A percentile compares a stretch with the other conserved stretches of the same genome.
Conservation (phyloP, 1,284 basidiomycete genomes). For the Coniferiporia weirii region DNA sequence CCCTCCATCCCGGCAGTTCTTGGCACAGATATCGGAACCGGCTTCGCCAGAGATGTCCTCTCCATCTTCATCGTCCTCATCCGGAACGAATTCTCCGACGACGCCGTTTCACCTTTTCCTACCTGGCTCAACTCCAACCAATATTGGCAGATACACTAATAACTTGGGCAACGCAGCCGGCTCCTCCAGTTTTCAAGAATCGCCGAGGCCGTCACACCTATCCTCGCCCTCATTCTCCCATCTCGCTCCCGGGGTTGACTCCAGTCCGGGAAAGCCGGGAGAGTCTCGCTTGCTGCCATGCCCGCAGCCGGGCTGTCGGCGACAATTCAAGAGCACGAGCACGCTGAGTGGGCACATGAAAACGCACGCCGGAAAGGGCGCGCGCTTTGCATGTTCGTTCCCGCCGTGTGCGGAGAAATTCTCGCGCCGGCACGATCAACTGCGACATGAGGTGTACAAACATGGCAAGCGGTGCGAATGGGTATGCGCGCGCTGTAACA, state of each 20-base stretch:
- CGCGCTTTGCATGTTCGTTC: conserved; percentile 18
- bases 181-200: neutral
- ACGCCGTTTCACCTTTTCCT: conserved; percentile 13
- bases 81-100: conserved; percentile 9
- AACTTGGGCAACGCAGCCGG: neutral
- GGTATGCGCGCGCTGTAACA: conserved; percentile 16
- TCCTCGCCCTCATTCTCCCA: conserved; percentile 8
- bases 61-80: conserved; percentile 13
- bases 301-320: conserved; percentile 16
- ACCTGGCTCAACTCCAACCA: conserved; percentile 1
- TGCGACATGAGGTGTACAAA: conserved; percentile 21
- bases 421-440: conserved; percentile 19
- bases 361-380: conserved; percentile 17
- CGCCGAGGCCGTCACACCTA: neutral
- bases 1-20: neutral
- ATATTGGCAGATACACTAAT: neutral
- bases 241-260: neutral
- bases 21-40: conserved; percentile 10
- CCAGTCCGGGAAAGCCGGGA: neutral
- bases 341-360: conserved; percentile 18
- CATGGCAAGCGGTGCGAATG: conserved; percentile 21
- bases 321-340: conserved; percentile 19
- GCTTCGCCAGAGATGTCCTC: conserved; percentile 14
- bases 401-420: conserved; percentile 20
- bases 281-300: conserved; percentile 17